phyloP scores from a whole-genome alignment of 2,329 filamentous ascomycete genomes.

The Penicillium sp. region DNA sequence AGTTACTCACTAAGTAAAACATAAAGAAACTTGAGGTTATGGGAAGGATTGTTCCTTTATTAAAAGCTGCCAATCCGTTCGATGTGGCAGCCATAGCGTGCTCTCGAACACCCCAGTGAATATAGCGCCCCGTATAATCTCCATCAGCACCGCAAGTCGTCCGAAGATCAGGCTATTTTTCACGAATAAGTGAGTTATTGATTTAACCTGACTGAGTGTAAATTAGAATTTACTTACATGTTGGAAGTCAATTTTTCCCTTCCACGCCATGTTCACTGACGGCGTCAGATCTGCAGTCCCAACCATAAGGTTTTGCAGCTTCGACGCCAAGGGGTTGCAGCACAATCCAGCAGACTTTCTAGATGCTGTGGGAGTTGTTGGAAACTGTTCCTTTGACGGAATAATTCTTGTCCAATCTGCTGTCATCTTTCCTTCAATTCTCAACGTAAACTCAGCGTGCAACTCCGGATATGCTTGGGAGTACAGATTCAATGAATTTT shows the following conservation, averaged over 20 bases:
- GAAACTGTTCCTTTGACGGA: slow-evolving; percentile 41
- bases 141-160: slow-evolving; percentile 49
- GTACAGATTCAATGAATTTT: slow-evolving; percentile 44
- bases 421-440: slow-evolving; percentile 48
- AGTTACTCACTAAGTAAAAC: slow-evolving; percentile 48
- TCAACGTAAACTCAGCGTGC: slow-evolving; percentile 46
- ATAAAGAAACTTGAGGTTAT: slow-evolving; percentile 61
- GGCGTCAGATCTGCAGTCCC: slow-evolving; percentile 53
- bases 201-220: background rate
- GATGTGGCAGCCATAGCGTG: slow-evolving; percentile 71
- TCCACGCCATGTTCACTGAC: slow-evolving; percentile 55
- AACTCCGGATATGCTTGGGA: slow-evolving; percentile 44
- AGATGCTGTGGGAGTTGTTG: slow-evolving; percentile 48
- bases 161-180: slow-evolving; percentile 24
- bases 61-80: slow-evolving; percentile 64
- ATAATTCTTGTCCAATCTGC: slow-evolving; percentile 50
- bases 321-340: slow-evolving; percentile 51
- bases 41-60: slow-evolving; percentile 53
- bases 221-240: slow-evolving; percentile 30
- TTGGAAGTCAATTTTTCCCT: slow-evolving; percentile 50
- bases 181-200: background rate
- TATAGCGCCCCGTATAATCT: slow-evolving; percentile 46
- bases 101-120: slow-evolving; percentile 59
- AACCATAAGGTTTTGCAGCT: slow-evolving; percentile 49
- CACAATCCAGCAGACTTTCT: slow-evolving; percentile 47